Evolutionary conservation across 352 stramenopile genomes (phyloP).

Genomic region (Detonula confervacea): DNA sequence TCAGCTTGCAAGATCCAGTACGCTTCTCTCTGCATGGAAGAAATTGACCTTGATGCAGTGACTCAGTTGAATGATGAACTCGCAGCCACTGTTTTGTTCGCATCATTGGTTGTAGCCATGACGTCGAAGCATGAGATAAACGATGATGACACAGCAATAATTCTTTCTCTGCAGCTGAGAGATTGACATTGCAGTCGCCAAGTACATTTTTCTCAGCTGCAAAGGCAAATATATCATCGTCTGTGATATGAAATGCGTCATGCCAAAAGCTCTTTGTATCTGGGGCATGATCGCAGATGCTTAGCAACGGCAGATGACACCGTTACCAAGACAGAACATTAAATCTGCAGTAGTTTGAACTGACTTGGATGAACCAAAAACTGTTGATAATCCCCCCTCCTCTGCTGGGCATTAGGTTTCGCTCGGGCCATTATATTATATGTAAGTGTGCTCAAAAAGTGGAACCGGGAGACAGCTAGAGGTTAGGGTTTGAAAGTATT

Average conservation of each 20-base stretch:
- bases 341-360: neutral
- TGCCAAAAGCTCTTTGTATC: neutral
- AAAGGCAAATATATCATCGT: neutral
- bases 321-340: conserved; percentile 3
- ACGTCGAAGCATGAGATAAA: conserved; percentile 44
- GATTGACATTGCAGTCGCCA: conserved; percentile 47
- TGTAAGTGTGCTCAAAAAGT: too few species aligned
- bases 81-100: neutral
- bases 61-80: too few species aligned
- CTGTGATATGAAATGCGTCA: neutral
- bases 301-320: conserved; percentile 8
- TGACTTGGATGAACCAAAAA: neutral
- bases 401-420: too few species aligned
- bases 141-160: conserved; percentile 50
- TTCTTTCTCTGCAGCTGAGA: conserved; percentile 44
- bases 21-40: neutral
- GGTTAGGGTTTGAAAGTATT: too few species aligned
- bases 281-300: neutral
- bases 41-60: neutral
- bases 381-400: neutral
- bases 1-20: neutral
- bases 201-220: neutral
- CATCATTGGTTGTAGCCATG: conserved; percentile 35
- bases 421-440: too few species aligned
- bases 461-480: too few species aligned